phyloP scores from a whole-genome alignment of 352 stramenopile genomes.

The Peronosclerospora sorghi region DNA sequence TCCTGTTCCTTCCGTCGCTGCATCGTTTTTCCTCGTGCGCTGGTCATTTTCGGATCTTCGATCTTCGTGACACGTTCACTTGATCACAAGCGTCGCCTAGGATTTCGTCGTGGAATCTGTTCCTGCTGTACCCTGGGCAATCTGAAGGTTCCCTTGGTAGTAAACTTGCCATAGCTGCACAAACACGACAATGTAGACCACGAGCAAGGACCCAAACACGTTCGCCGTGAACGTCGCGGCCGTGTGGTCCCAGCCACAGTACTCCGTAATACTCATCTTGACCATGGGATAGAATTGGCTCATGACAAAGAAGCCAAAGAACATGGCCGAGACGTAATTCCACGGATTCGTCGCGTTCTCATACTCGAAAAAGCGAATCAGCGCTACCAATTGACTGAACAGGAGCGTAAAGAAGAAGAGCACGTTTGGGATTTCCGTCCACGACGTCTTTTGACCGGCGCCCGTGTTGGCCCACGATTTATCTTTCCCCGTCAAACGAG shows the following conservation, averaged over 20 bases:
- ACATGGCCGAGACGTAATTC: conserved; percentile 84
- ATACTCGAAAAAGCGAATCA: conserved; percentile 84
- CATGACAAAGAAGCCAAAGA: conserved; percentile 84
- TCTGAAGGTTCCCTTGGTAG: conserved; percentile 56
- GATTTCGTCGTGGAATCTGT: conserved; percentile 7
- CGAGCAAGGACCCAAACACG: conserved; percentile 71
- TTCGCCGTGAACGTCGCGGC: conserved; percentile 73
- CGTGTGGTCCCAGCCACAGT: conserved; percentile 85
- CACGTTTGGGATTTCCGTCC: conserved; percentile 84
- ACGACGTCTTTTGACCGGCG: conserved; percentile 82
- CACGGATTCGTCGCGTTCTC: conserved; percentile 81
- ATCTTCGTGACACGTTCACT: conserved; percentile 11
- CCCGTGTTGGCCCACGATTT: conserved; percentile 84
- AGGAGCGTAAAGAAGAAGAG: conserved; percentile 80
- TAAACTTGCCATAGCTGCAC: conserved; percentile 85
- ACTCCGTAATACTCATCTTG: conserved; percentile 87
- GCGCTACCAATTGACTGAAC: conserved; percentile 59
- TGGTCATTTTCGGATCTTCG: conserved; percentile 1
- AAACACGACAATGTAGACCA: conserved; percentile 80
- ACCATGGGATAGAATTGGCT: conserved; percentile 84
- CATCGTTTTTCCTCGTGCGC: background rate
- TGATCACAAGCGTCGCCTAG: conserved; percentile 16
- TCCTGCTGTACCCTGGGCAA: conserved; percentile 32
- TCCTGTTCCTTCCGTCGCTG: conserved; percentile 10
- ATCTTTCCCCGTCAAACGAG: conserved; percentile 73